Percentiles rank a stretch among this genome's conserved stretches.
These are phyloP conservation scores for Cymbopogon flexuosus DNA, from an alignment of 202 grass and related monocot genomes.

Conservation along the genomic window DNA sequence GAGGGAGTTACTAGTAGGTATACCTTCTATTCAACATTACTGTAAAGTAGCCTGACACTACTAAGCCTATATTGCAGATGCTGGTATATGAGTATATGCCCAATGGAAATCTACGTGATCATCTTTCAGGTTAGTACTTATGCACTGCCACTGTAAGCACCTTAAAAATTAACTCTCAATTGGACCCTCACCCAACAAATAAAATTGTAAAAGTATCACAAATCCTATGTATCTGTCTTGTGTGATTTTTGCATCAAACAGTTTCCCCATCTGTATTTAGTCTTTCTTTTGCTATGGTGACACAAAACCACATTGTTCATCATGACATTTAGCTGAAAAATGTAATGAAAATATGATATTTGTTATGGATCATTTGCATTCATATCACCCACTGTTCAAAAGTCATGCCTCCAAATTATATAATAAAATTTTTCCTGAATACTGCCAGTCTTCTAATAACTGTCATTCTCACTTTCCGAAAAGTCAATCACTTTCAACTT, in stretches of 20 bases:
- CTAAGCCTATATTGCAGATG: conserved; percentile 60
- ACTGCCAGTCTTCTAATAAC: too few relatives aligned
- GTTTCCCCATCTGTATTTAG: neutral
- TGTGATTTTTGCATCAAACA: neutral
- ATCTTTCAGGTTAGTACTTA: conserved; percentile 72
- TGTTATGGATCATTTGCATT: conserved; percentile 6
- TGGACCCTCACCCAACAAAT: neutral
- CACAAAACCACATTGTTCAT: neutral
- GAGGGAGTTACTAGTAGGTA: neutral
- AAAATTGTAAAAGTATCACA: neutral
- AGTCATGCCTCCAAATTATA: neutral
- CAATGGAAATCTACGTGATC: conserved; percentile 87
- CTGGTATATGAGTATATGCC: conserved; percentile 94
- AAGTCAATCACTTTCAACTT: too few relatives aligned
- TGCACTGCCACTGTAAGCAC: neutral
- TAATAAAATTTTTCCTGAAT: neutral
- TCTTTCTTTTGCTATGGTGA: neutral
- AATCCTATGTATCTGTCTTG: neutral
- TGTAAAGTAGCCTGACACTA: conserved; percentile 19
- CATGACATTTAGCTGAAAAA: neutral
- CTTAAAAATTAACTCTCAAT: neutral
- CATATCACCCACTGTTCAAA: neutral
- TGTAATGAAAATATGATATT: neutral
- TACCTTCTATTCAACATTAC: conserved; percentile 3
- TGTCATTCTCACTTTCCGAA: too few relatives aligned